These are phyloP conservation scores for Luvunga scandens DNA, from an alignment of 345 rosid genomes.

Conservation along the genomic window DNA sequence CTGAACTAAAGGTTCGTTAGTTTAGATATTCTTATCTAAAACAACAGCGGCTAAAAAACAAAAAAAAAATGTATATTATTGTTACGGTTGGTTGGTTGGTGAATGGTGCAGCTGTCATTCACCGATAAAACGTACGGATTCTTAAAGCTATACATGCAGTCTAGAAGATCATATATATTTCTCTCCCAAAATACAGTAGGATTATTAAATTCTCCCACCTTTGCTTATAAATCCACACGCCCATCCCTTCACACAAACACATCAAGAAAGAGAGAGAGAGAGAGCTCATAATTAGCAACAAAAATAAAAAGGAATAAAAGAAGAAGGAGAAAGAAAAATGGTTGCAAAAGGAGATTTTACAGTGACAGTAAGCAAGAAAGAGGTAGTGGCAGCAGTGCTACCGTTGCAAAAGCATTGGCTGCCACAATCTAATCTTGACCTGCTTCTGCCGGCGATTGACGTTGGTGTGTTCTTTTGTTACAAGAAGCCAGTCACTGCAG, in stretches of 20 bases:
- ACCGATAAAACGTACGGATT: neutral
- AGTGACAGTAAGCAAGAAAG: slow-evolving; percentile 41
- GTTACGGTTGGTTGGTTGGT: too few species aligned
- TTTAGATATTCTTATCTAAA: too few species aligned
- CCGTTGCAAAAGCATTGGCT: slow-evolving; percentile 81
- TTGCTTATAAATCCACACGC: neutral
- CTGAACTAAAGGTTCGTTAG: too few species aligned
- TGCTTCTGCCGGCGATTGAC: slow-evolving; percentile 67
- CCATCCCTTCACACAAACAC: neutral
- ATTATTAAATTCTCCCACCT: neutral
- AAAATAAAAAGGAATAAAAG: neutral
- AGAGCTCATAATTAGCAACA: too few species aligned
- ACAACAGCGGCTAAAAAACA: too few species aligned
- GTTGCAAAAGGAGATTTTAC: slow-evolving; percentile 25
- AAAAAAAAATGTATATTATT: too few species aligned
- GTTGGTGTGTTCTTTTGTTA: slow-evolving; percentile 71
- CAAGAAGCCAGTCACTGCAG: slow-evolving; percentile 16
- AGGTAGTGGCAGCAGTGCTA: slow-evolving; percentile 59
- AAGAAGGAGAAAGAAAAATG: neutral
- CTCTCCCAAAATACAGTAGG: neutral
- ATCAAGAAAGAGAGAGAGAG: too few species aligned
- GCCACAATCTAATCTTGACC: slow-evolving; percentile 82
- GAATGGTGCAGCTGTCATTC: too few species aligned
- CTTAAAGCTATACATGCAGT: neutral
- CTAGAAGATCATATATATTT: too few species aligned